Evolutionary conservation across 371 early-diverging fungal species (phyloP), one percentile per base, ranked within the genome.

Genomic region (Mortierella sp.): DNA sequence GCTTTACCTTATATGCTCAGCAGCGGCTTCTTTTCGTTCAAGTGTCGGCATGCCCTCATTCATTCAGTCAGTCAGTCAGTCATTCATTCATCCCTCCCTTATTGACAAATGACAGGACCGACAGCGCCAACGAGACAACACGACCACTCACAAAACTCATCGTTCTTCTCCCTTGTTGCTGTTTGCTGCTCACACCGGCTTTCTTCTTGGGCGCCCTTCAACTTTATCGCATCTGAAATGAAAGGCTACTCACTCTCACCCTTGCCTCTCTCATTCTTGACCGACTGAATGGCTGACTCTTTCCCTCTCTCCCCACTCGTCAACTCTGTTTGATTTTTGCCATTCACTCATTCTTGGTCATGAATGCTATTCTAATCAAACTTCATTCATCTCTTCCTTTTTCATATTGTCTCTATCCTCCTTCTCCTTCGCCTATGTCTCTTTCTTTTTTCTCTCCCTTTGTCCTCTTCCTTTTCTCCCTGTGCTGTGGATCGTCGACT

Each of bases 361-460:
- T 61, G 61, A 61, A 61, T 61, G 59, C 59, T 34, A 61, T 61
- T 34, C 34, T 61, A 61, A 61, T 34, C 61, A 34, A 34, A 61
- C 61, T 19, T 61, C 61, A 34, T 6, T 40, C 53, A 53, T 53
- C 53, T 53, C 1, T 16, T 53, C 64, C 40, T 16, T 26, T 64
- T 64, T 64, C 48, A 46, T 46, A 13, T 1, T 46, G 9, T 46
- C 48, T 13, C 13, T 11, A 46, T 46, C 13, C 34, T n/a, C 28
- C 26, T 57, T 16, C 13, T 5, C 59, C 14, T 5, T 19, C 3
- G 28, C 59, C 31, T 11, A 24, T 28, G 5, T 57, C 13, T 57
- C 28, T 3, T 28, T 26, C 10, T 59, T 28, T 16, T 14, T 16
- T 31, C 5, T 59, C 59, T 59, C 31, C 28, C 8, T 57, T 50